Base-by-base conservation (phyloP, 139 green algal genomes). In the Chlorella sp. region DNA sequence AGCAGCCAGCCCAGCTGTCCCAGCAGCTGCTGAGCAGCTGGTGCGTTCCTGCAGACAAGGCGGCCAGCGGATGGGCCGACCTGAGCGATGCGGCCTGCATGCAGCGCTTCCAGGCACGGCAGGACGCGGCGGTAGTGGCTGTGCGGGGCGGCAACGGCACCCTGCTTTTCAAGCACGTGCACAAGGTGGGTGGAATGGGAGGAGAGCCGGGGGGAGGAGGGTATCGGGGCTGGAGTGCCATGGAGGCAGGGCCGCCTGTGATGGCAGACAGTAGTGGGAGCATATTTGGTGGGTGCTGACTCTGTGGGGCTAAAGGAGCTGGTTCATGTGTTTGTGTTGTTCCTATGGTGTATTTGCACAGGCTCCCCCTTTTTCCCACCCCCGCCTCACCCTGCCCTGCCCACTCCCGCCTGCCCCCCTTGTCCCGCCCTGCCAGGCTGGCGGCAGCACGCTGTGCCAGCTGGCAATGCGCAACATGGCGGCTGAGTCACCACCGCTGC, bases 141-240 rank as follows among this genome's bases (percentile, higher is more conserved):
- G 75, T 89, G 53, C 60, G 75, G 14, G 3, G 1, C 32, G 48
- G 85, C 48, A 11, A 21, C 19, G 80, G 57, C 18, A 83, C 69
- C 0, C 22, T 91, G 24, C 66, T 91, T 1, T 91, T 91, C 66
- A 88, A 91, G 68, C 89, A 91, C 15, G 69, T 91, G 22, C 89
- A 91, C 83, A 91, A 91, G 39, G 78, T 83, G 37, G 30, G 36
- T 36, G 28, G n/a, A n/a, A n/a, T n/a, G n/a, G n/a, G n/a, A n/a
- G n/a, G 14, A 39, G 71, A 2, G 21, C 12, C 1, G 68, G 68
- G 32, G 48, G 48, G 48, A 57, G 48, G 48, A 16, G 48, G 7
- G 9, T 57, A 9, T 9, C 48, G 9, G 48, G 48, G 48, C 9
- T 9, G 5, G 48, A 5, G 48, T 57, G 48, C 48, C 48, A 16